Percentiles rank a stretch among this genome's conserved stretches.
Evolutionary conservation across 139 green algal species (phyloP).

Genomic region (Chlamydomonas eustigma): DNA sequence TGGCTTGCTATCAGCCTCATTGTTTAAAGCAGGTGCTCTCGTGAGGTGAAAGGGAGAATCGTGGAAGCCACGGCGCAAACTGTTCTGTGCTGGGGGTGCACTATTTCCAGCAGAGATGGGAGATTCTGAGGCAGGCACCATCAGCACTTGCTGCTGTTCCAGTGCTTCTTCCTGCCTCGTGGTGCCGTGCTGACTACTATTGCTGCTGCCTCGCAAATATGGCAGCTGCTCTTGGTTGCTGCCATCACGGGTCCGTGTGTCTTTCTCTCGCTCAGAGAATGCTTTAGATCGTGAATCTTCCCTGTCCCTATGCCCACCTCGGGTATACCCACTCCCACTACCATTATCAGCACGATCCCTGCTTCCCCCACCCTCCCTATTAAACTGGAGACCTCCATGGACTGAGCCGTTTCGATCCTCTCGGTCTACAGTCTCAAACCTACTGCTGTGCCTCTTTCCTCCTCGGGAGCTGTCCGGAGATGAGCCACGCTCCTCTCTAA

Average conservation of each 20-base stretch:
- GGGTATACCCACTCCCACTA: no score
- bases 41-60: background rate
- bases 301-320: no score
- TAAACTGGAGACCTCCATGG: background rate
- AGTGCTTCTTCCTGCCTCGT: background rate
- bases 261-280: no score
- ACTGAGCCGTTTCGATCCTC: background rate
- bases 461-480: background rate
- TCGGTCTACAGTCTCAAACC: background rate
- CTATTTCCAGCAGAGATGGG: background rate
- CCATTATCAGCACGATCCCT: background rate
- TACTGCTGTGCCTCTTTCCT: background rate
- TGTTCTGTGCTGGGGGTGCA: background rate
- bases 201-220: background rate
- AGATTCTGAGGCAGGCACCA: background rate
- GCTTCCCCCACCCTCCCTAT: background rate
- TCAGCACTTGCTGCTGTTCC: background rate
- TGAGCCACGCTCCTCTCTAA: background rate
- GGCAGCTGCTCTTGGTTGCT: background rate
- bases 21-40: no score
- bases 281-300: no score
- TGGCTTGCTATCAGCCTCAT: background rate
- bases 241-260: background rate
- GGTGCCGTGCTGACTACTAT: background rate
- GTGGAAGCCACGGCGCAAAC: background rate